Percentiles rank a stretch among this genome's conserved stretches.
phyloP scores from a whole-genome alignment of 306 rosid genomes.

The Vigna unguiculata region DNA sequence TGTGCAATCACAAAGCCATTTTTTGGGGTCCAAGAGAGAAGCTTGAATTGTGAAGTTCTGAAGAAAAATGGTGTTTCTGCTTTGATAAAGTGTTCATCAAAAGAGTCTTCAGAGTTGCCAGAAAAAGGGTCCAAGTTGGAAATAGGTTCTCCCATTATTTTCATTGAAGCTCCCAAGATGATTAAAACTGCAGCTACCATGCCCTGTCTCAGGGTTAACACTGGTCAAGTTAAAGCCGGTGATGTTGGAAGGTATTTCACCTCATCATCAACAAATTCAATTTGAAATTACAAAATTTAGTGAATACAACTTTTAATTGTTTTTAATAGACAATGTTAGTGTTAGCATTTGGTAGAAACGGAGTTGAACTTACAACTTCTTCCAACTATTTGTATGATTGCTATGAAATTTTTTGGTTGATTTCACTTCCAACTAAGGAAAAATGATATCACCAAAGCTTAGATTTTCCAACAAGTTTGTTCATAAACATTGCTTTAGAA shows the following conservation, averaged over 20 bases:
- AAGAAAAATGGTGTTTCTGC: conserved; percentile 19
- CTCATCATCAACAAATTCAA: no score
- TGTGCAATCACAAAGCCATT: conserved; percentile 41
- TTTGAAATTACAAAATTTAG: no score
- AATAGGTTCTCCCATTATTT: conserved; percentile 80
- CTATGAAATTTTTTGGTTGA: no score
- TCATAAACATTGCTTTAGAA: no score
- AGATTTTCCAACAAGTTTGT: no score
- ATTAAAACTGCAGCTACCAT: conserved; percentile 76
- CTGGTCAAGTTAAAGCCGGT: conserved; percentile 80
- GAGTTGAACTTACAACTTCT: no score
- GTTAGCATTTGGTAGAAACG: no score
- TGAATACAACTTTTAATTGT: no score
- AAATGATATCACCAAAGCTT: no score
- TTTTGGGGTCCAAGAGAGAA: conserved; percentile 34
- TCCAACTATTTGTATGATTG: no score
- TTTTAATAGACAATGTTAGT: no score
- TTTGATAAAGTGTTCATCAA: conserved; percentile 56
- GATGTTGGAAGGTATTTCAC: conserved; percentile 70
- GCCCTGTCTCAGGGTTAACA: conserved; percentile 75
- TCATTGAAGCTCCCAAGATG: conserved; percentile 80
- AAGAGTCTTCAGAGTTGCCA: conserved; percentile 47
- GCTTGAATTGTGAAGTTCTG: conserved; percentile 19
- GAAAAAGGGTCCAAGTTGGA: conserved; percentile 55
- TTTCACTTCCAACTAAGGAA: no score